Percentiles rank a stretch among this genome's conserved stretches.
Conservation (phyloP, 2,329 filamentous ascomycete species). For the Colletotrichum liriopes region DNA sequence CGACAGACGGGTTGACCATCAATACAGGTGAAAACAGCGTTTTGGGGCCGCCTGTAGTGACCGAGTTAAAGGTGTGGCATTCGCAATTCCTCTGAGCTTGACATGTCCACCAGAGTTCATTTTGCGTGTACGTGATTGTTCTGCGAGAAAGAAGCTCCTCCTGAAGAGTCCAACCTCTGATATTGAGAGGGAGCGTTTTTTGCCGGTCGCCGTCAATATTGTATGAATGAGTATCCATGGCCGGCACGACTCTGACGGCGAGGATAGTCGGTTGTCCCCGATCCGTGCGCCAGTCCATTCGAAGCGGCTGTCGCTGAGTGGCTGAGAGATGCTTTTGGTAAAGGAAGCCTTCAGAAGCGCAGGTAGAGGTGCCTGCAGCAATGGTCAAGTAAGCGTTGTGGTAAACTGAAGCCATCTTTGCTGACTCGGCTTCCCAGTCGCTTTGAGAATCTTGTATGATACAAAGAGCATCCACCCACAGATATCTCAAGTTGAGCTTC, state of each 20-base stretch:
- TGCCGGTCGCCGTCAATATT: neutral
- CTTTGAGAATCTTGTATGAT: conserved; percentile 48
- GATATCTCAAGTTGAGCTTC: conserved; percentile 31
- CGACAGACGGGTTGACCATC: neutral
- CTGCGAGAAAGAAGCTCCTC: neutral
- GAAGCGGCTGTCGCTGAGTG: neutral
- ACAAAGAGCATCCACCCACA: conserved; percentile 45
- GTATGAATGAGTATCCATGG: neutral
- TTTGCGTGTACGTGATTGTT: neutral
- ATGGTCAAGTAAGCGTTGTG: conserved; percentile 45
- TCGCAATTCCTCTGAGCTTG: neutral
- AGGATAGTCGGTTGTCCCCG: neutral
- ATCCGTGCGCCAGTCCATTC: neutral
- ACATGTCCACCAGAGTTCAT: neutral
- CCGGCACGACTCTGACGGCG: neutral
- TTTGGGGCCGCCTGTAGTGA: neutral
- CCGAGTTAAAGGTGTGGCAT: neutral
- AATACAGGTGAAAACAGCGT: neutral
- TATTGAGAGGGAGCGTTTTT: neutral
- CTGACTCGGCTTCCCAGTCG: conserved; percentile 49
- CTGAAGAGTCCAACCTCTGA: neutral
- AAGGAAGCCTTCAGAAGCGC: neutral
- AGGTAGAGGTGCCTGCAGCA: conserved; percentile 34
- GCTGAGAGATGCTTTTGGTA: neutral
- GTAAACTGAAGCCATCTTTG: conserved; percentile 50